Conservation (phyloP, 202 grass and related monocot species). For the Bolboschoenoplectus hybrid region DNA sequence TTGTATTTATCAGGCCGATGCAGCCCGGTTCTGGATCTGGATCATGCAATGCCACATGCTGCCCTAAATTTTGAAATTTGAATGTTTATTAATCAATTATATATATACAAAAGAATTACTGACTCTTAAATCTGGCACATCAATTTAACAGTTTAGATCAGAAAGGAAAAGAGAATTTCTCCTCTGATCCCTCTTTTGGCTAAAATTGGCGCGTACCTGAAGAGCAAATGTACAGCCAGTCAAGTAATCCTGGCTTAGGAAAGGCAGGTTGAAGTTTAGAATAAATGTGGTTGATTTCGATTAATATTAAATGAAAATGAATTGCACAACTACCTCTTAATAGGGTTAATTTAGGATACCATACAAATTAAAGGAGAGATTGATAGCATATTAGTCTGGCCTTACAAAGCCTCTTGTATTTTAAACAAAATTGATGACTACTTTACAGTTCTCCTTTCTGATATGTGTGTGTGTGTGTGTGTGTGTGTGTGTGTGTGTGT, state of each 20-base stretch:
- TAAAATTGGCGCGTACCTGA: not conserved
- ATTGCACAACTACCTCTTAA: not conserved
- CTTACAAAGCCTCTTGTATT: not conserved
- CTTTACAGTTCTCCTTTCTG: not conserved
- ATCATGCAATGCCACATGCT: constrained; percentile 93
- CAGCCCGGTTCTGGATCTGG: constrained; percentile 73
- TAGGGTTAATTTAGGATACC: not conserved
- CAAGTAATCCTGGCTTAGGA: not conserved
- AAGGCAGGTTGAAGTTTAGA: not conserved
- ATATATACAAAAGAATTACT: constrained; percentile 1
- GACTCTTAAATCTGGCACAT: not conserved
- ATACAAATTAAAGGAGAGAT: not conserved
- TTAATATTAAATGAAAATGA: not conserved
- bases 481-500: no score
- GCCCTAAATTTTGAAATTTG: constrained; percentile 53
- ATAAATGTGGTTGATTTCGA: not conserved
- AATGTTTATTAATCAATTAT: constrained; percentile 25
- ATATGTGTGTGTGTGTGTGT: not conserved
- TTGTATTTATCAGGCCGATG: constrained; percentile 88
- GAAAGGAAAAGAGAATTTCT: not conserved
- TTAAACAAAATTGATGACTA: not conserved
- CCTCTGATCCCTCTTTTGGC: not conserved
- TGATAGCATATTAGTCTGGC: not conserved
- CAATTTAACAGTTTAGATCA: not conserved
- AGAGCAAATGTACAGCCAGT: not conserved